Base-by-base conservation (phyloP, 257 asterid genomes). In the Cinchona pubescens region DNA sequence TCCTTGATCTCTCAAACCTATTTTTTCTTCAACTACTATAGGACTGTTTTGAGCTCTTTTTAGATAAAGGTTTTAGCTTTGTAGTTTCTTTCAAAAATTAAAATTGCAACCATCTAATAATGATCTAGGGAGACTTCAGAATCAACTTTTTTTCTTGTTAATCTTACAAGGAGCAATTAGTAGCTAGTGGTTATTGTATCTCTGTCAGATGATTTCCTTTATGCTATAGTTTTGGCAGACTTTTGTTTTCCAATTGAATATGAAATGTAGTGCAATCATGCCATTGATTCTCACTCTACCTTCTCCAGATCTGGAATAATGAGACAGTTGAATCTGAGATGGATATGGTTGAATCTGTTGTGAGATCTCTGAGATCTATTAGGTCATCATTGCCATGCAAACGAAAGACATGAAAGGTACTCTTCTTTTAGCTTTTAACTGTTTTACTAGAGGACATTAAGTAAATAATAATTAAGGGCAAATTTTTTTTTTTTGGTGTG, bases 361-460 rank as follows among this genome's bases (percentile, higher is more conserved):
- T 90, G 58, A 92, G 83, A 78, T 89, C 91, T 35, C 80, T 92
- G 75, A 88, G 98, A 88, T 88, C 95, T 34, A 88, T 91, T 38
- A 89, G 93, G 73, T 81, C 96, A 23, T 85, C 83, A 85, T 75
- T 92, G 86, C 86, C 92, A n/a, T 63, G 84, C 97, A 30, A 84
- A 88, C 75, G 97, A 92, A 85, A 88, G 91, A 68, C 82, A 78
- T 79, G 92, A 86, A 82, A 89, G 92, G 99, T 90, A 85, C 27
- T 30, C 48, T 21, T 83, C 27, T 38, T 34, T 43, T 38, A 16
- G 25, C 21, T 55, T 68, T 58, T 66, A 5, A 14, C 10, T 40
- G 55, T 58, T 27, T 76, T 18, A 32, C 67, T 53, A 4, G n/a
- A 49, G 58, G 19, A 49, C 7, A 18, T 12, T 49, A 7, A 7